These are phyloP conservation scores for Austroboletus festivus DNA, from an alignment of 768 basidiomycete genomes.

Conservation along the genomic window DNA sequence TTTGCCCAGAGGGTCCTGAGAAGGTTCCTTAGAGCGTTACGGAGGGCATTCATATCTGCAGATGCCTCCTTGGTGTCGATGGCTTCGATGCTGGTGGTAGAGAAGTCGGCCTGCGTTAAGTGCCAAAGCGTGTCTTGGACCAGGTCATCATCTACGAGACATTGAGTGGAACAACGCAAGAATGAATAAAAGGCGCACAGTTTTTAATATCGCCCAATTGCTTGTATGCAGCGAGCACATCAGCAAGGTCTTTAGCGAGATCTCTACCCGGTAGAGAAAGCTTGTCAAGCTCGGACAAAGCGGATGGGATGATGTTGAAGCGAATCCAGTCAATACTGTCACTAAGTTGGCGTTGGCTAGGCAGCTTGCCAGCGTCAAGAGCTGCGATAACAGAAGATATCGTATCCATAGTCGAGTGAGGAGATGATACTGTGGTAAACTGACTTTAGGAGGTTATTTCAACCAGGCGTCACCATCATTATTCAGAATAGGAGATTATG, in stretches of 20 bases:
- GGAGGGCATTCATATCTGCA: slow-evolving; percentile 49
- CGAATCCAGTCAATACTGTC: slow-evolving; percentile 55
- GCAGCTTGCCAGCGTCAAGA: slow-evolving; percentile 68
- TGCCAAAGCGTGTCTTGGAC: slow-evolving; percentile 69
- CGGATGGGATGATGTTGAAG: slow-evolving; percentile 42
- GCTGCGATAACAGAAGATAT: slow-evolving; percentile 61
- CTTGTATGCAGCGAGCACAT: slow-evolving; percentile 58
- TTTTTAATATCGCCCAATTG: slow-evolving; percentile 55
- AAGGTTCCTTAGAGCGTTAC: slow-evolving; percentile 47
- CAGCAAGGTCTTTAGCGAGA: slow-evolving; percentile 48
- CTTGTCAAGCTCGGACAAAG: slow-evolving; percentile 36
- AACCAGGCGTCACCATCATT: slow-evolving; percentile 8
- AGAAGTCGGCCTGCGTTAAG: slow-evolving; percentile 52
- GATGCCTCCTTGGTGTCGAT: slow-evolving; percentile 44
- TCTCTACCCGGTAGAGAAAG: slow-evolving; percentile 56
- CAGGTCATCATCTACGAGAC: slow-evolving; percentile 53
- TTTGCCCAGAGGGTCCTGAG: slow-evolving; percentile 53
- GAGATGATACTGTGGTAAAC: neutral
- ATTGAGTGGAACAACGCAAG: neutral
- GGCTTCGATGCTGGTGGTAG: slow-evolving; percentile 34
- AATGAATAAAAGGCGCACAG: slow-evolving; percentile 27
- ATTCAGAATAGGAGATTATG: slow-evolving; percentile 17
- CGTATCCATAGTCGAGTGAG: slow-evolving; percentile 52
- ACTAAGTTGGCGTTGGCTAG: slow-evolving; percentile 56
- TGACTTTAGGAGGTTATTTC: too few relatives aligned